Conservation (phyloP, 1,284 basidiomycete genomes). For the Ustilago shanxiensis region DNA sequence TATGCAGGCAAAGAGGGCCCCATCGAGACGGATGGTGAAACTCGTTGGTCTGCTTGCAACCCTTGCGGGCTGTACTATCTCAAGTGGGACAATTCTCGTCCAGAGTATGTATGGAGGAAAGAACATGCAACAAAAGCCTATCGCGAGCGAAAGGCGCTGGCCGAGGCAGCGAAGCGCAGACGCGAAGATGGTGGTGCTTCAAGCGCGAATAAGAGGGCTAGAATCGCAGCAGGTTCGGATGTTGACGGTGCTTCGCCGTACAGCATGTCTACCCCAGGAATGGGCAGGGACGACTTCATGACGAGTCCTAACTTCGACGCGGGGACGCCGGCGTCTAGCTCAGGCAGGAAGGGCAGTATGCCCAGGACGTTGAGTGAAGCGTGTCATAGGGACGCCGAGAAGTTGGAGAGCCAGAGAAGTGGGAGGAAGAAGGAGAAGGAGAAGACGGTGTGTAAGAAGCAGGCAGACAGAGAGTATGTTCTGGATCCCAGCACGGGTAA, state of each 20-base stretch:
- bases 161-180: conserved; percentile 31
- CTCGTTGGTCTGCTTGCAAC: conserved; percentile 64
- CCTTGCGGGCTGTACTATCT: conserved; percentile 65
- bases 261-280: conserved; percentile 22
- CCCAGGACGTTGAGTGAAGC: conserved; percentile 52
- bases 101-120: conserved; percentile 56
- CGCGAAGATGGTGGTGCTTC: conserved; percentile 12
- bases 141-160: conserved; percentile 32
- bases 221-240: conserved; percentile 21
- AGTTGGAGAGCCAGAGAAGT: conserved; percentile 39
- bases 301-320: conserved; percentile 37
- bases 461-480: conserved; percentile 43
- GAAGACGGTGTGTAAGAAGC: conserved; percentile 46
- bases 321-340: conserved; percentile 15
- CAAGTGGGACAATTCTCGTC: conserved; percentile 59
- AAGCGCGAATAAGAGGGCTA: conserved; percentile 27
- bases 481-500: conserved; percentile 49
- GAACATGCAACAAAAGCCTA: conserved; percentile 45
- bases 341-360: conserved; percentile 41
- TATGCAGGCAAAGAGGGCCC: conserved; percentile 25
- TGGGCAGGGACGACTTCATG: conserved; percentile 18
- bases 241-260: conserved; percentile 31
- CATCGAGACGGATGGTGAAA: conserved; percentile 48
- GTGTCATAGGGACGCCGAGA: conserved; percentile 48
- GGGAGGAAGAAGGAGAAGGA: conserved; percentile 41